A percentile compares a stretch with the other conserved stretches of the same genome.
These are phyloP conservation scores for Penicillium turbatum DNA, from an alignment of 495 filamentous ascomycete species.

Conservation along the genomic window DNA sequence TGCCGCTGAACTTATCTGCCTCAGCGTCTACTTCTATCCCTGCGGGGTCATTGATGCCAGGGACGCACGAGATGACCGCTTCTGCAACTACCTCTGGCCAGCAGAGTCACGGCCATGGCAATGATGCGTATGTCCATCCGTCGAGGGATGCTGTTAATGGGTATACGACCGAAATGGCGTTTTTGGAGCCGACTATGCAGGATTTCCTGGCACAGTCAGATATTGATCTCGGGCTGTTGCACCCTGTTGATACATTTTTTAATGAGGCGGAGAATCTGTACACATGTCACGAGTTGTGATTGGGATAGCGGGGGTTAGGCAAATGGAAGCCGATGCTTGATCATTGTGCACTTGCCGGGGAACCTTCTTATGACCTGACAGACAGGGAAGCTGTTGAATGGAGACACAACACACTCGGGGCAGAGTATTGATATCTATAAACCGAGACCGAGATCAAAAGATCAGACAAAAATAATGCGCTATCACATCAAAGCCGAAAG, in stretches of 20 bases:
- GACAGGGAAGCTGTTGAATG: not conserved
- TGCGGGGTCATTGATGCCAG: not conserved
- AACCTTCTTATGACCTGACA: not conserved
- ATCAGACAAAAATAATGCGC: not conserved
- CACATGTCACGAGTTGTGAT: conserved; percentile 30
- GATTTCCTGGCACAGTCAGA: conserved; percentile 44
- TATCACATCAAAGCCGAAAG: too few relatives aligned
- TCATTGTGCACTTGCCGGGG: too few relatives aligned
- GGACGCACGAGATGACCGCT: conserved; percentile 4
- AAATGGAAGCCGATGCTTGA: too few relatives aligned
- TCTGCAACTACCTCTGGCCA: not conserved
- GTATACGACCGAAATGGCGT: conserved; percentile 44
- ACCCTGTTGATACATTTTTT: conserved; percentile 42
- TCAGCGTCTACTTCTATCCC: not conserved
- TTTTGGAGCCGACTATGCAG: conserved; percentile 45
- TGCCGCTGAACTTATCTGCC: not conserved
- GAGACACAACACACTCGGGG: not conserved
- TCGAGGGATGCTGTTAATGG: conserved; percentile 19
- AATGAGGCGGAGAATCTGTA: conserved; percentile 39
- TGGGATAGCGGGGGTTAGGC: not conserved
- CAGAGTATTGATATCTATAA: not conserved
- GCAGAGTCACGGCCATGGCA: not conserved
- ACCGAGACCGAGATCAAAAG: not conserved
- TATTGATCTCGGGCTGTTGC: conserved; percentile 37
- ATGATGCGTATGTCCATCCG: conserved; percentile 14